These are phyloP conservation scores for Cordia subcordata DNA, from an alignment of 257 asterid species.

Conservation along the genomic window DNA sequence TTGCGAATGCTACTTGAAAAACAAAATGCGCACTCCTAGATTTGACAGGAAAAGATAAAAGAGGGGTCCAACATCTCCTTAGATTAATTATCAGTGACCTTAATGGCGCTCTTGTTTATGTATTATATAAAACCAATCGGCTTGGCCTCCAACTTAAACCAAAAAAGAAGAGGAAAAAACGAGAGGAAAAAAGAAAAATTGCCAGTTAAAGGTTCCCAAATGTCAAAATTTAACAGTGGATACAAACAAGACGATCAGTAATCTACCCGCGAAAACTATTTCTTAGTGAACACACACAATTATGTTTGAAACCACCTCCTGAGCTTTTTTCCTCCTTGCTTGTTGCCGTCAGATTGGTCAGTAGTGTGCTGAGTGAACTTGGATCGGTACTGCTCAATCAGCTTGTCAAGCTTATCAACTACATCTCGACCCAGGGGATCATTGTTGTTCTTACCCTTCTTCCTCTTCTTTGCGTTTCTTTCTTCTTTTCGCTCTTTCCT, in stretches of 20 bases:
- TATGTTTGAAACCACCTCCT: slow-evolving; percentile 82
- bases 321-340: slow-evolving; percentile 56
- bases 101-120: no score
- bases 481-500: slow-evolving; percentile 26
- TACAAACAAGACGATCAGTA: no score
- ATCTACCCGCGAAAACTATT: not conserved
- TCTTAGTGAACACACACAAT: not conserved
- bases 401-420: slow-evolving; percentile 64
- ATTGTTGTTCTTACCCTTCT: slow-evolving; percentile 45
- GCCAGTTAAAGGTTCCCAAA: not conserved
- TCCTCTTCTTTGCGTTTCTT: slow-evolving; percentile 27
- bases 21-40: no score
- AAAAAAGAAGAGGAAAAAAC: no score
- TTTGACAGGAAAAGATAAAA: no score
- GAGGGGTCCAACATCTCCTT: no score
- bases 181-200: no score
- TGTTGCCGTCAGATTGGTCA: slow-evolving; percentile 29
- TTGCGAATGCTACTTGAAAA: no score
- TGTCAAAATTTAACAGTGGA: not conserved
- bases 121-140: no score
- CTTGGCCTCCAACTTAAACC: no score
- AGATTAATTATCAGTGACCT: no score
- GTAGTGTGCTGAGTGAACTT: slow-evolving; percentile 48
- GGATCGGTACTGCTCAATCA: slow-evolving; percentile 71
- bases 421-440: slow-evolving; percentile 76